A percentile compares a stretch with the other conserved stretches of the same genome.
Evolutionary conservation across 1,139 yeast species (phyloP).

Genomic region (Scheffersomyces quercinus): DNA sequence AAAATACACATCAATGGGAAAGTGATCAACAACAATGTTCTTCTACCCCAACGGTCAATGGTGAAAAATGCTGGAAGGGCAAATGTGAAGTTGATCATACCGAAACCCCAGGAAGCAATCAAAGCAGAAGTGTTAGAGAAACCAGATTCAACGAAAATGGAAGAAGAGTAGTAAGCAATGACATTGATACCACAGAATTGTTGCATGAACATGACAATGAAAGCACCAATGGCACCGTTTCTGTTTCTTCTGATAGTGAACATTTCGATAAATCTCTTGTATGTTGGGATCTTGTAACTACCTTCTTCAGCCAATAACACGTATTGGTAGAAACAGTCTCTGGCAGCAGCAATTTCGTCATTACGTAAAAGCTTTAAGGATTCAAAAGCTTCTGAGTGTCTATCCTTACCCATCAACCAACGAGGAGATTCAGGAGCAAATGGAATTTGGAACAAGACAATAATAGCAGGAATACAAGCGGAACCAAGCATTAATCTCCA

Average conservation of each 20-base stretch:
- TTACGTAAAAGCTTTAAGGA: conserved; percentile 19
- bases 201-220: conserved; percentile 86
- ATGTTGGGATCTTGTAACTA: conserved; percentile 55
- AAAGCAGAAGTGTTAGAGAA: conserved; percentile 62
- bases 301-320: conserved; percentile 59
- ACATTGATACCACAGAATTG: conserved; percentile 92
- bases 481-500: conserved; percentile 86
- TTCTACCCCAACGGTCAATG: conserved; percentile 78
- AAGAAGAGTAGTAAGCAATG: conserved; percentile 77
- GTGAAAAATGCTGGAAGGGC: conserved; percentile 84
- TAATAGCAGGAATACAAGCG: conserved; percentile 70
- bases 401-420: conserved; percentile 30
- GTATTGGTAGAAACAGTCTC: conserved; percentile 29
- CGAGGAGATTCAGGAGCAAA: conserved; percentile 38
- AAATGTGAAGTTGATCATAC: conserved; percentile 76
- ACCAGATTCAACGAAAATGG: conserved; percentile 70
- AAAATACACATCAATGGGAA: conserved; percentile 75
- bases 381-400: conserved; percentile 24
- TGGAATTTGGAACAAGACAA: conserved; percentile 67
- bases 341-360: conserved; percentile 24
- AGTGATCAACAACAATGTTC: conserved; percentile 66
- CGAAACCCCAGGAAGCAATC: conserved; percentile 85
- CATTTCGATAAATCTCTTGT: conserved; percentile 53
- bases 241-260: conserved; percentile 76
- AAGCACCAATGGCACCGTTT: conserved; percentile 78